These are phyloP conservation scores for Candida sanyaensis DNA, from an alignment of 1,139 yeast species.

Conservation along the genomic window DNA sequence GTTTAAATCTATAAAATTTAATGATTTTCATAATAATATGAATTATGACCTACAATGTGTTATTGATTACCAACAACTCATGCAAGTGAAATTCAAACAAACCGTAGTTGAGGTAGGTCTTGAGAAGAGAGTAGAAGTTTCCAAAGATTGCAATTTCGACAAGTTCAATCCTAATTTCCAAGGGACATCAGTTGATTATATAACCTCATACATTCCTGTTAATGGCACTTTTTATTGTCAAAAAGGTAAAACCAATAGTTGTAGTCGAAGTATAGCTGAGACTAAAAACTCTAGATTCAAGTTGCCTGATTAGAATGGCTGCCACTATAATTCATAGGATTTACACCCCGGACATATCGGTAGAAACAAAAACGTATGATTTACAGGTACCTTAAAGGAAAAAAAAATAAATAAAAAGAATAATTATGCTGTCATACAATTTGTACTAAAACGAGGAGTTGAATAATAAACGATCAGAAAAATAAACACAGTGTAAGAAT, in stretches of 20 bases:
- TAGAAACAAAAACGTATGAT: neutral
- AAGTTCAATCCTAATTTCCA: slow-evolving; percentile 23
- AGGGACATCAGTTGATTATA: slow-evolving; percentile 21
- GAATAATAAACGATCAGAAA: no score
- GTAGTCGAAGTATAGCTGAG: slow-evolving; percentile 28
- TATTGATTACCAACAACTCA: slow-evolving; percentile 32
- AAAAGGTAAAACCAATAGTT: slow-evolving; percentile 27
- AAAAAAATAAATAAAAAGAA: no score
- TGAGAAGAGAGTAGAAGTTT: slow-evolving; percentile 26
- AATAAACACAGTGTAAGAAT: no score
- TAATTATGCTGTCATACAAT: neutral
- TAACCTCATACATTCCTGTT: slow-evolving; percentile 27
- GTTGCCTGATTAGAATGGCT: slow-evolving; percentile 10
- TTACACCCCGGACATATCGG: no score
- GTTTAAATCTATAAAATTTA: slow-evolving; percentile 20
- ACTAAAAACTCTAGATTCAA: slow-evolving; percentile 25
- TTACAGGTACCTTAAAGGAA: neutral
- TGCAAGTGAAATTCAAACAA: slow-evolving; percentile 31
- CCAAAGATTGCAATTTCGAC: slow-evolving; percentile 29
- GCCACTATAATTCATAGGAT: no score
- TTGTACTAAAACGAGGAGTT: no score
- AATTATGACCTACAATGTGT: slow-evolving; percentile 30
- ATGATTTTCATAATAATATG: slow-evolving; percentile 24
- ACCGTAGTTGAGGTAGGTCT: slow-evolving; percentile 26
- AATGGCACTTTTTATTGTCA: slow-evolving; percentile 34